Evolutionary conservation across 345 rosid genomes (phyloP).

Genomic region (Erucastrum elatum): DNA sequence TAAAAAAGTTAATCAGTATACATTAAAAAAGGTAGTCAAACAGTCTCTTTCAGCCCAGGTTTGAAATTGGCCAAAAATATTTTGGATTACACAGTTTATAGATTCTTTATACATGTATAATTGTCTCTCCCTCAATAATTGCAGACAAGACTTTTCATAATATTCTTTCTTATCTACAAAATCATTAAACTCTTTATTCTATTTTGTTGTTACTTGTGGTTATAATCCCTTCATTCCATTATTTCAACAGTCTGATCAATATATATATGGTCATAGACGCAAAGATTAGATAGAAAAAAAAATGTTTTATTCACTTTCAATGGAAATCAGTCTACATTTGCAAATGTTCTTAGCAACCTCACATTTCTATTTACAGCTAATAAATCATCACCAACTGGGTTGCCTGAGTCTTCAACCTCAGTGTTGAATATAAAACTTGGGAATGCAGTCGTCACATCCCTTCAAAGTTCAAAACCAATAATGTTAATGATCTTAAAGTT

Average conservation of each 20-base stretch:
- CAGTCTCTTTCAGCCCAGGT: neutral
- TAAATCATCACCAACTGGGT: no score
- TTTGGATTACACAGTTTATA: neutral
- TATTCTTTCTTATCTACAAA: neutral
- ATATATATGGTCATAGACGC: neutral
- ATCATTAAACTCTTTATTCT: neutral
- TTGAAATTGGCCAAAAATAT: neutral
- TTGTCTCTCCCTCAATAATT: neutral
- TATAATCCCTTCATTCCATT: neutral
- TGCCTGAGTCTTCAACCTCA: constrained; percentile 40
- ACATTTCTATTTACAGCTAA: no score
- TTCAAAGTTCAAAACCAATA: constrained; percentile 29
- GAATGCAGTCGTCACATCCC: constrained; percentile 63
- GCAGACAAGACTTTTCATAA: neutral
- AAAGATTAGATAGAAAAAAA: neutral
- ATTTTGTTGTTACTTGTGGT: no score
- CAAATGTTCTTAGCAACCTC: neutral
- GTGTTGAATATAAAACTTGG: constrained; percentile 70
- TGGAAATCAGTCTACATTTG: constrained; percentile 15
- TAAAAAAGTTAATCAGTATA: neutral
- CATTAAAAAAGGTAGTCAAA: neutral
- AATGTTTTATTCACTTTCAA: constrained; percentile 10
- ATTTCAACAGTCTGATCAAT: neutral
- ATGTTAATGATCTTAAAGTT: neutral
- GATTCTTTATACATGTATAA: neutral